phyloP scores from a whole-genome alignment of 75 land plant species.

The Chamaecyparis obtusa region DNA sequence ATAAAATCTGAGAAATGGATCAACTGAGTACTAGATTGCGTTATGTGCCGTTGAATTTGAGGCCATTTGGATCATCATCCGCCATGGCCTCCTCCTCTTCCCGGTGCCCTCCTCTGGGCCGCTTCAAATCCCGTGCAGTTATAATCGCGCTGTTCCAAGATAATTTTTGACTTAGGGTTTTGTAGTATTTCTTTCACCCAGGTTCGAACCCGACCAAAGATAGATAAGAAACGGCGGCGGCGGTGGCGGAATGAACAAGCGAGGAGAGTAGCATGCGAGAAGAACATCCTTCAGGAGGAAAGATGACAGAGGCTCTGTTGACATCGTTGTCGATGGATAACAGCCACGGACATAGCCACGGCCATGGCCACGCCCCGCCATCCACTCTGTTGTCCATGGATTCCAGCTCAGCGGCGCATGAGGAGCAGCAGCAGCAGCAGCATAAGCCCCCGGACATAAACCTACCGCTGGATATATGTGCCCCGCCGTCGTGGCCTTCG shows the following conservation, averaged over 20 bases:
- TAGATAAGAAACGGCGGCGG: neutral
- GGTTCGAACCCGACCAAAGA: neutral
- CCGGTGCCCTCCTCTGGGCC: constrained; percentile 5
- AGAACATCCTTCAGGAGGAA: neutral
- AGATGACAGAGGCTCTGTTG: constrained; percentile 43
- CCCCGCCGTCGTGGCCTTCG: constrained; percentile 25
- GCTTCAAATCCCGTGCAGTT: neutral
- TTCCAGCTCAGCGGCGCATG: constrained; percentile 29
- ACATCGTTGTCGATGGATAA: constrained; percentile 58
- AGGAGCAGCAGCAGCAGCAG: constrained; percentile 49
- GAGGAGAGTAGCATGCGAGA: neutral
- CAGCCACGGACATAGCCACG: constrained; percentile 21
- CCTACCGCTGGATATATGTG: constrained; percentile 36
- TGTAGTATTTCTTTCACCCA: neutral
- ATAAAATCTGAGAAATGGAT: neutral
- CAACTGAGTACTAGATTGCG: neutral
- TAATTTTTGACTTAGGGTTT: constrained; percentile 11
- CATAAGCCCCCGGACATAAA: constrained; percentile 31
- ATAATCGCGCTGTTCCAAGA: neutral
- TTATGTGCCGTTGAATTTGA: neutral
- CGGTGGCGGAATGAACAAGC: neutral
- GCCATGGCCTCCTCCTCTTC: constrained; percentile 9
- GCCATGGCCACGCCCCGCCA: constrained; percentile 21
- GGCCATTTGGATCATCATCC: constrained; percentile 3
- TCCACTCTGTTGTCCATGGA: constrained; percentile 77